A percentile compares a stretch with the other conserved stretches of the same genome.
phyloP scores from a whole-genome alignment of 2,329 filamentous ascomycete genomes.

The Hypoxylon sp. region DNA sequence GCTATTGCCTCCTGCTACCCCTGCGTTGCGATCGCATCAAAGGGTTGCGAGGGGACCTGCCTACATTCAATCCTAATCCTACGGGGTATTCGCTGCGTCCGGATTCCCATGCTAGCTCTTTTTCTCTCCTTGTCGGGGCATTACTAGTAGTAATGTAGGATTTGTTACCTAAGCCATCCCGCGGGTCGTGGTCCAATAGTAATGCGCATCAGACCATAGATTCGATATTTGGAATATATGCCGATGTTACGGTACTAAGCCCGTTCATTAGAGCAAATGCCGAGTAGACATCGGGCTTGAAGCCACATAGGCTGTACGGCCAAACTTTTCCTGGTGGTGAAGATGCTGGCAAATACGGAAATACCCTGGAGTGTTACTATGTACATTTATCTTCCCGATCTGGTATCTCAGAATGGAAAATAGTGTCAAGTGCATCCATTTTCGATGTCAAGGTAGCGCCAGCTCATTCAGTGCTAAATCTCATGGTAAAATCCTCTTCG shows the following conservation, averaged over 20 bases:
- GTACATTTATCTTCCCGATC: slow-evolving; percentile 11
- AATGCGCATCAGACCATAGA: slow-evolving; percentile 8
- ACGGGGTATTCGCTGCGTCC: background rate
- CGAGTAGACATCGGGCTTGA: slow-evolving; percentile 14
- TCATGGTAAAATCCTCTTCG: background rate
- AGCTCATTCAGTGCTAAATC: slow-evolving; percentile 7
- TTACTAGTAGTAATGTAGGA: too few relatives aligned
- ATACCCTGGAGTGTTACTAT: slow-evolving; percentile 7
- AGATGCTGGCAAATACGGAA: background rate
- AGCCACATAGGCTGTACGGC: slow-evolving; percentile 8
- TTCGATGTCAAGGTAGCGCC: slow-evolving; percentile 26
- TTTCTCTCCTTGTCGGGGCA: slow-evolving; percentile 17
- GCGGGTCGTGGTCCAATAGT: slow-evolving; percentile 17
- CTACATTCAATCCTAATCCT: background rate
- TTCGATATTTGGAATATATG: slow-evolving; percentile 16
- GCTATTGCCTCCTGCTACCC: slow-evolving; percentile 21
- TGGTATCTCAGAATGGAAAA: slow-evolving; percentile 4
- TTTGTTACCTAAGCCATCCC: slow-evolving; percentile 8
- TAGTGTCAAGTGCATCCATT: slow-evolving; percentile 18
- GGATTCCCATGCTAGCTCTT: background rate
- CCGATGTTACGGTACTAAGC: slow-evolving; percentile 18
- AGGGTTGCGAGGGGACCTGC: slow-evolving; percentile 3
- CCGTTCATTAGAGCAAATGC: slow-evolving; percentile 5
- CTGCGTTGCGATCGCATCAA: slow-evolving; percentile 3
- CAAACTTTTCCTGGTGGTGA: slow-evolving; percentile 21